phyloP scores from a whole-genome alignment of 805 yeast genomes.

The Maudiozyma pseudohumilis region DNA sequence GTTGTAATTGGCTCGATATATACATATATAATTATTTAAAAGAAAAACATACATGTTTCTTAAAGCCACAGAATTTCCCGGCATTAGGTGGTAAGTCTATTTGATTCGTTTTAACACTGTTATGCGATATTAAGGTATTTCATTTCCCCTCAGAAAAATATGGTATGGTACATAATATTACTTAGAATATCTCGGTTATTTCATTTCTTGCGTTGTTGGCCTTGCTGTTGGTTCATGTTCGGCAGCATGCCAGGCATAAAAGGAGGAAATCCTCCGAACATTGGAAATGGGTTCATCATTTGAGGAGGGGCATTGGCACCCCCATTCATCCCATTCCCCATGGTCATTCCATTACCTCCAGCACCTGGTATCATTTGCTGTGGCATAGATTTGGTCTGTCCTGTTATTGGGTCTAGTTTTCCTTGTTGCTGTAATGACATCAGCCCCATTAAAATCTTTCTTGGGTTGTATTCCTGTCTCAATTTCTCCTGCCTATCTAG shows the following conservation, averaged over 20 bases:
- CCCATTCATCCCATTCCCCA: slow-evolving; percentile 3
- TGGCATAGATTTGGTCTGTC: slow-evolving; percentile 8
- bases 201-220: slow-evolving; percentile 4
- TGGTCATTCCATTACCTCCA: slow-evolving; percentile 1
- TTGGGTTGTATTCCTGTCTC: slow-evolving; percentile 73
- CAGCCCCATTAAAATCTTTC: slow-evolving; percentile 56
- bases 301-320: background rate
- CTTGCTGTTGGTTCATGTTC: slow-evolving; percentile 25
- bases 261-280: slow-evolving; percentile 30
- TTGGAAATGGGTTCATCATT: slow-evolving; percentile 22
- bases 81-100: too few relatives aligned
- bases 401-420: slow-evolving; percentile 34
- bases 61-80: too few relatives aligned
- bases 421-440: slow-evolving; percentile 30
- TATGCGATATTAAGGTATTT: too few relatives aligned
- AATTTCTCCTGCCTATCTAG: slow-evolving; percentile 77
- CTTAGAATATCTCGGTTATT: background rate
- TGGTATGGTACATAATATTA: too few relatives aligned
- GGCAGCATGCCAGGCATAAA: slow-evolving; percentile 32
- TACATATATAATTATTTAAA: too few relatives aligned
- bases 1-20: too few relatives aligned
- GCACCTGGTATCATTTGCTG: background rate
- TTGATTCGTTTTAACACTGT: too few relatives aligned
- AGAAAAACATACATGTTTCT: too few relatives aligned
- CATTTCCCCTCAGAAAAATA: too few relatives aligned